phyloP scores from a whole-genome alignment of 306 rosid species.

The Acacia melanoxylon region DNA sequence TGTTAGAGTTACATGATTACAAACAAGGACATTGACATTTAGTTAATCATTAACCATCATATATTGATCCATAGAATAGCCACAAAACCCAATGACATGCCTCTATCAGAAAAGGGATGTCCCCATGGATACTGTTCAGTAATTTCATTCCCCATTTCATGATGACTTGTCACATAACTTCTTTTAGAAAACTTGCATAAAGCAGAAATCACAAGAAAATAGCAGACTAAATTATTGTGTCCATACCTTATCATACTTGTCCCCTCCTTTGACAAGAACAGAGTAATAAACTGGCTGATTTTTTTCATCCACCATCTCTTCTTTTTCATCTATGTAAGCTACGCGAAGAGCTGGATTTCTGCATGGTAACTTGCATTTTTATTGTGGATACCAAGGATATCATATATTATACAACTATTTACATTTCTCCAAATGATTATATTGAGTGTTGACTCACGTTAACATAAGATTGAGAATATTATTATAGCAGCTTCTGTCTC shows the following conservation, averaged over 20 bases:
- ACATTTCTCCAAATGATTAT: conserved; percentile 24
- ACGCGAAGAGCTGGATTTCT: conserved; percentile 85
- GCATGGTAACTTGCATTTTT: conserved; percentile 23
- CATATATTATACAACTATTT: conserved; percentile 12
- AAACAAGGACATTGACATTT: not conserved
- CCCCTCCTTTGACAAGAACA: conserved; percentile 95
- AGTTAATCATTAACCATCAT: not conserved
- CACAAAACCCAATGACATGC: not conserved
- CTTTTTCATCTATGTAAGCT: conserved; percentile 90
- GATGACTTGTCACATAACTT: conserved; percentile 8
- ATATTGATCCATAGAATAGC: not conserved
- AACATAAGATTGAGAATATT: conserved; percentile 84
- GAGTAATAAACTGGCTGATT: conserved; percentile 60
- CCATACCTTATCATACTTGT: conserved; percentile 89
- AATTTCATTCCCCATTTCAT: conserved; percentile 16
- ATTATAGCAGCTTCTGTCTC: conserved; percentile 56
- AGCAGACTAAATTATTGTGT: conserved; percentile 11
- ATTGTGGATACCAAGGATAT: conserved; percentile 31
- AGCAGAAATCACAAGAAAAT: conserved; percentile 11
- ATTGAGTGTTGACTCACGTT: conserved; percentile 51
- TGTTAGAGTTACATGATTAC: not conserved
- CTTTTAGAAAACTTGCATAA: conserved; percentile 13
- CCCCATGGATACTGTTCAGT: not conserved
- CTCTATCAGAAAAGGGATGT: not conserved
- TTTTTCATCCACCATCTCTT: conserved; percentile 52